Evolutionary conservation across 495 filamentous ascomycete genomes (phyloP).

Genomic region (Barbatosphaeria neglecta): DNA sequence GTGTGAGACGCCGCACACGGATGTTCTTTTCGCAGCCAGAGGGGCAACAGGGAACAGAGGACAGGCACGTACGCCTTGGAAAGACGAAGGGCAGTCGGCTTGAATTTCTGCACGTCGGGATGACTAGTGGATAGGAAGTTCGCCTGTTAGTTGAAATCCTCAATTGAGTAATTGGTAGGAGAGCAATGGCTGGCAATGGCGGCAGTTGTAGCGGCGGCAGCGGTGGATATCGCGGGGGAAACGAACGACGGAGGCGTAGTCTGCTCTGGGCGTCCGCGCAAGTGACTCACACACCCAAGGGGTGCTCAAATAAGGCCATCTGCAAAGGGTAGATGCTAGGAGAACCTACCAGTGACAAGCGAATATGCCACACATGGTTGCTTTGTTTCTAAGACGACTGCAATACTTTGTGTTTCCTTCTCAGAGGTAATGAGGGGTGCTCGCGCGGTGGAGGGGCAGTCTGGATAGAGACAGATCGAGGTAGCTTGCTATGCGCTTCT

Average conservation of each 20-base stretch:
- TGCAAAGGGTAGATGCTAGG: neutral
- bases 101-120: conserved; percentile 92
- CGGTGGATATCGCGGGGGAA: too few relatives aligned
- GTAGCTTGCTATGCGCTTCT: neutral
- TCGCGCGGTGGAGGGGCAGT: too few relatives aligned
- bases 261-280: too few relatives aligned
- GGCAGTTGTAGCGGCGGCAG: too few relatives aligned
- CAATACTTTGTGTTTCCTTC: neutral
- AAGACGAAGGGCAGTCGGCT: conserved; percentile 89
- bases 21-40: conserved; percentile 7
- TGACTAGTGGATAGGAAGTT: conserved; percentile 45
- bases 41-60: conserved; percentile 5
- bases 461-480: neutral
- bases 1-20: conserved; percentile 13
- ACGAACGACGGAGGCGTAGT: too few relatives aligned
- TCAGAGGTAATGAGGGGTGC: too few relatives aligned
- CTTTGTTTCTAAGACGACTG: neutral
- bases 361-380: conserved; percentile 70
- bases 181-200: neutral
- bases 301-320: neutral
- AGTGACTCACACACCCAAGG: neutral
- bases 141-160: conserved; percentile 3
- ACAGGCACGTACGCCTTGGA: conserved; percentile 69
- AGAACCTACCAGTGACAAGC: conserved; percentile 74
- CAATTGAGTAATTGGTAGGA: neutral